Evolutionary conservation across 208 protist genomes (phyloP).

Genomic region (Giardia muris): DNA sequence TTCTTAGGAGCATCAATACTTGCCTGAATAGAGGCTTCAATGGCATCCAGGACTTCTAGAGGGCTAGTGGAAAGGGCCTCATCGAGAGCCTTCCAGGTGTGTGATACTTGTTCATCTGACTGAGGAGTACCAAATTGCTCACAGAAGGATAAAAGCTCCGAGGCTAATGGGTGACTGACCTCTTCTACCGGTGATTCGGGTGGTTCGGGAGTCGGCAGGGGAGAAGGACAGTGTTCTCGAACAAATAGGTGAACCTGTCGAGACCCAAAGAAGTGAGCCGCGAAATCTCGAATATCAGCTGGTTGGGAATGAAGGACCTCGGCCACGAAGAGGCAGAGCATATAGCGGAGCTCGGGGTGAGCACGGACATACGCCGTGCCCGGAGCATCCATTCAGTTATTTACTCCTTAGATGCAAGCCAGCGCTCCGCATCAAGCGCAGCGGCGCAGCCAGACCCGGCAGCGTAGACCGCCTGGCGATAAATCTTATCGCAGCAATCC

Average conservation of each 20-base stretch:
- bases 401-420: background rate
- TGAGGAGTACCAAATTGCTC: background rate
- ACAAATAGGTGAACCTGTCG: background rate
- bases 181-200: background rate
- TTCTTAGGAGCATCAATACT: no score
- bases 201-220: background rate
- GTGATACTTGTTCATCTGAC: background rate
- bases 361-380: background rate
- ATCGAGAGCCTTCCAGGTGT: background rate
- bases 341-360: background rate
- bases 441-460: slow-evolving; percentile 27
- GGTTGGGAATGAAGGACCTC: background rate
- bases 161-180: background rate
- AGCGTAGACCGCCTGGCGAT: slow-evolving; percentile 21
- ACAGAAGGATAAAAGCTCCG: background rate
- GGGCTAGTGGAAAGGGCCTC: no score
- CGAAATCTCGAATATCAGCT: background rate
- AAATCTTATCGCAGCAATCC: slow-evolving; percentile 6
- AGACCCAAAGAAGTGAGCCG: background rate
- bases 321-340: background rate
- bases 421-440: slow-evolving; percentile 30
- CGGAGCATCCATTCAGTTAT: no score
- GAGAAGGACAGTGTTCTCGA: background rate
- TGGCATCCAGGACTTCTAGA: no score
- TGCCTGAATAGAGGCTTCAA: no score